Conservation (phyloP, 1,284 basidiomycete species). For the Rugiboletus extremiorientalis region DNA sequence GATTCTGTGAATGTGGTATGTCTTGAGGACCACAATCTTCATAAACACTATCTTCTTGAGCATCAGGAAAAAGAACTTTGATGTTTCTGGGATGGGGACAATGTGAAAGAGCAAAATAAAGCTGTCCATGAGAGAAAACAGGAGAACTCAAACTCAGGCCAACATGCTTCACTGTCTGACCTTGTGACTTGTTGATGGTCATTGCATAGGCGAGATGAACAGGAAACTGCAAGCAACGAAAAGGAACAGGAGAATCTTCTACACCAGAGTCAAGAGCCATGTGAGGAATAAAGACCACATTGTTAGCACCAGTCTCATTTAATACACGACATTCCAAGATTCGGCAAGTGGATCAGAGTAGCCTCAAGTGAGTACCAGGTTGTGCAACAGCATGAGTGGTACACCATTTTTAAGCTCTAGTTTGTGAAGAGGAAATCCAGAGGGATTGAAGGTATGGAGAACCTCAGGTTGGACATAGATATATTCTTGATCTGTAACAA, state of each 20-base stretch:
- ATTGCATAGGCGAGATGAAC: constrained; percentile 36
- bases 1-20: too few species aligned
- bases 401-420: constrained; percentile 35
- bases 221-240: constrained; percentile 30
- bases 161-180: constrained; percentile 13
- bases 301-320: neutral
- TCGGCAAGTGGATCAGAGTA: constrained; percentile 10
- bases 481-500: constrained; percentile 4
- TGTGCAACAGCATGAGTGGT: constrained; percentile 39
- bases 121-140: constrained; percentile 5
- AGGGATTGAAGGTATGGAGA: constrained; percentile 19
- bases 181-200: constrained; percentile 12
- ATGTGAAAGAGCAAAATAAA: constrained; percentile 6
- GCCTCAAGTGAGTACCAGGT: constrained; percentile 31
- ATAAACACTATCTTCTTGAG: too few species aligned
- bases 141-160: neutral
- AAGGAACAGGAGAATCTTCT: neutral
- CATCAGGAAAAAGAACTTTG: neutral
- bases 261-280: constrained; percentile 7
- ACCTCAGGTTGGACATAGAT: constrained; percentile 22
- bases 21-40: too few species aligned
- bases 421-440: constrained; percentile 27
- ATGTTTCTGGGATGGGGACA: neutral
- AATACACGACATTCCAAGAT: constrained; percentile 21
- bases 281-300: neutral